phyloP scores from a whole-genome alignment of 257 asterid genomes.

The Verbena officinalis region DNA sequence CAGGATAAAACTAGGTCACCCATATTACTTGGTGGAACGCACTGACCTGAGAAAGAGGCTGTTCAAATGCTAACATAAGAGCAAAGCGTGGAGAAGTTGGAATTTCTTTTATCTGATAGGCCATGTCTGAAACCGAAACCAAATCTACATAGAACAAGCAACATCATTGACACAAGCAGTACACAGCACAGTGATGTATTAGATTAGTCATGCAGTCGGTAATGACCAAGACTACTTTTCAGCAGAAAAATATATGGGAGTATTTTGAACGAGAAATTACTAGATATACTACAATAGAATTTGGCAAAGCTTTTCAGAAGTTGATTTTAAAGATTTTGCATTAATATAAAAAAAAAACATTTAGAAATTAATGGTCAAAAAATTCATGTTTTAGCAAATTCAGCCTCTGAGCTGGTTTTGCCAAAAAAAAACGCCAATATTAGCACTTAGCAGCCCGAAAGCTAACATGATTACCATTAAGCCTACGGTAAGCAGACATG shows the following conservation, averaged over 20 bases:
- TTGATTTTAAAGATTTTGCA: background rate
- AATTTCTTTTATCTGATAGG: constrained; percentile 62
- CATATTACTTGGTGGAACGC: constrained; percentile 5
- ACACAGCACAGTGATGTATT: background rate
- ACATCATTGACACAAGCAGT: constrained; percentile 13
- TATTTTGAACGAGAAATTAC: constrained; percentile 4
- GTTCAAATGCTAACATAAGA: constrained; percentile 85
- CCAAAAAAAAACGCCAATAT: background rate
- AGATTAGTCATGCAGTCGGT: background rate
- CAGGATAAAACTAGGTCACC: background rate
- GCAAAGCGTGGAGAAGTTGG: constrained; percentile 71
- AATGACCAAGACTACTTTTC: background rate
- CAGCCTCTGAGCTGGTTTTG: constrained; percentile 1
- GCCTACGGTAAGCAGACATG: background rate
- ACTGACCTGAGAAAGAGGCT: constrained; percentile 72
- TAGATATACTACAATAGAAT: background rate
- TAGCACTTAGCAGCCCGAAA: background rate
- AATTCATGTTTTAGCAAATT: background rate
- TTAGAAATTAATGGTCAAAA: background rate
- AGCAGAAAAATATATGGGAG: background rate
- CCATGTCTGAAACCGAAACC: constrained; percentile 47
- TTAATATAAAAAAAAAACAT: background rate
- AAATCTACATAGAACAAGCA: constrained; percentile 46
- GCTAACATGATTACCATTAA: background rate
- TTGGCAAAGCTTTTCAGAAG: constrained; percentile 7